A percentile compares a stretch with the other conserved stretches of the same genome.
Evolutionary conservation across 108 stramenopile genomes (phyloP).

Genomic region (Aurantiochytrium sp.): DNA sequence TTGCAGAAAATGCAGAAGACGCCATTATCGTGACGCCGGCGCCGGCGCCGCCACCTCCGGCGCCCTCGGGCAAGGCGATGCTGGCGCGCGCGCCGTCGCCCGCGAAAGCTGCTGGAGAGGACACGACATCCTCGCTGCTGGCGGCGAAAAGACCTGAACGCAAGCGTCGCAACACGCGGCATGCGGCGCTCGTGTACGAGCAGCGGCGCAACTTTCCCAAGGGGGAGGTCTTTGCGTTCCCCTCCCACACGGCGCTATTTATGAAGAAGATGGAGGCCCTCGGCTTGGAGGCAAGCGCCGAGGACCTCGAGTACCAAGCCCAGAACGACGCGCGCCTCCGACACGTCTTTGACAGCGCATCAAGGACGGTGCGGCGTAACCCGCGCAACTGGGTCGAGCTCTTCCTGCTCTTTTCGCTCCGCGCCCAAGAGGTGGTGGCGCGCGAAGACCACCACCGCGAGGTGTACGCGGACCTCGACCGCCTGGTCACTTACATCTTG

Average conservation of each 20-base stretch:
- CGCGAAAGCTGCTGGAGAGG: no score
- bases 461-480: neutral
- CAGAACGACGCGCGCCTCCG: neutral
- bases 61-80: no score
- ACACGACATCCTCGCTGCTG: no score
- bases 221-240: neutral
- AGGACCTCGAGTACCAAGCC: neutral
- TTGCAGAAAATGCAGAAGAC: no score
- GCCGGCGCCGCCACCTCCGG: no score
- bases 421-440: neutral
- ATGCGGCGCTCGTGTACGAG: no score
- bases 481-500: neutral
- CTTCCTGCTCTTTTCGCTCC: neutral
- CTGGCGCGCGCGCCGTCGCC: no score
- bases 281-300: neutral
- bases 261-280: neutral
- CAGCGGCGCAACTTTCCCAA: neutral
- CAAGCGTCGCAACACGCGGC: no score
- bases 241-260: neutral
- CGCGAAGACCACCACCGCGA: neutral
- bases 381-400: neutral
- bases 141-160: no score
- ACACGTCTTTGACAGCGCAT: neutral
- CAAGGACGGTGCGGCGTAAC: neutral
- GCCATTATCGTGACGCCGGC: no score